Conservation (phyloP, 306 rosid species). For the Canavalia gladiata region DNA sequence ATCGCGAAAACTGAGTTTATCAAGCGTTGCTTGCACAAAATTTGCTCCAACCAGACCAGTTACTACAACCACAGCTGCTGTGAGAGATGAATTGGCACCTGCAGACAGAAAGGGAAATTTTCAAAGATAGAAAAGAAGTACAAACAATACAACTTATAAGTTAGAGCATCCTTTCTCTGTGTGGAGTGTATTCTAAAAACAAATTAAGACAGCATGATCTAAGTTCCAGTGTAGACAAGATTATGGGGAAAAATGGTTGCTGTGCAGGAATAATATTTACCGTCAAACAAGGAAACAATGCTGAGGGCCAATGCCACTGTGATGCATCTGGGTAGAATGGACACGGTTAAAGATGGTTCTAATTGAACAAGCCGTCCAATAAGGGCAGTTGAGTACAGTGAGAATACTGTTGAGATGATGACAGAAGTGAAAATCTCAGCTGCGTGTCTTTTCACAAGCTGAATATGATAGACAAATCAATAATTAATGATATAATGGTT, state of each 20-base stretch:
- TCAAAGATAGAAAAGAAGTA: constrained; percentile 28
- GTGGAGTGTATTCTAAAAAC: not conserved
- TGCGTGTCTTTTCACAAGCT: constrained; percentile 98
- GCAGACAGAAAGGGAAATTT: constrained; percentile 40
- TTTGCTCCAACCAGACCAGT: constrained; percentile 97
- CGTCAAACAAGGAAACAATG: constrained; percentile 92
- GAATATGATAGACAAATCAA: constrained; percentile 48
- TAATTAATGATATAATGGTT: constrained; percentile 24
- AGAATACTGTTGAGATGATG: constrained; percentile 81
- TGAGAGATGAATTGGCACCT: constrained; percentile 93
- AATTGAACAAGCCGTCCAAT: constrained; percentile 86
- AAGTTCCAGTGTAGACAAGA: not conserved
- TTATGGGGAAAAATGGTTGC: constrained; percentile 25
- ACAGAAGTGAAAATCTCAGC: constrained; percentile 98
- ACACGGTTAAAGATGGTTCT: constrained; percentile 86
- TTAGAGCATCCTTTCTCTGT: not conserved
- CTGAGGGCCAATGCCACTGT: constrained; percentile 98
- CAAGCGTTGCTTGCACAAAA: constrained; percentile 88
- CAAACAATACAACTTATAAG: constrained; percentile 11
- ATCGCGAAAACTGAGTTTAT: constrained; percentile 77
- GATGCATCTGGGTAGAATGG: constrained; percentile 92
- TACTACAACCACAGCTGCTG: constrained; percentile 92
- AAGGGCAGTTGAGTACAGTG: constrained; percentile 92
- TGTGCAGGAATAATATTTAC: constrained; percentile 54
- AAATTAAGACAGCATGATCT: not conserved